phyloP scores from a whole-genome alignment of 306 rosid species.

The Prinsepia uniflora region DNA sequence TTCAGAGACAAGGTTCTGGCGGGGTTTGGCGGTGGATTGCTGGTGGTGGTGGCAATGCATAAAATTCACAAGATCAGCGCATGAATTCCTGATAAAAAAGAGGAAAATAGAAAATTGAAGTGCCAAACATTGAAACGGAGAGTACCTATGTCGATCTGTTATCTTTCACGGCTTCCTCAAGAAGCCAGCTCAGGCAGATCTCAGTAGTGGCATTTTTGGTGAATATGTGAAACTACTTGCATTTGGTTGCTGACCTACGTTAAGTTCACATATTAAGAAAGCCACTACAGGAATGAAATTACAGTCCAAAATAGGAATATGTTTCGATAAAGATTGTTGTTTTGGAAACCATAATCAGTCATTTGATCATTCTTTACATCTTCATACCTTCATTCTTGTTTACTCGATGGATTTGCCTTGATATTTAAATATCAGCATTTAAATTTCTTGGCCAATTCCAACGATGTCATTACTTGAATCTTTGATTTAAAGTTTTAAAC shows the following conservation, averaged over 20 bases:
- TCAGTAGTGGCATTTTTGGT: constrained; percentile 14
- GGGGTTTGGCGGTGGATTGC: constrained; percentile 85
- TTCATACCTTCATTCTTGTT: not conserved
- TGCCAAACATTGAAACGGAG: constrained; percentile 16
- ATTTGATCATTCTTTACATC: not conserved
- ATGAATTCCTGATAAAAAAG: not conserved
- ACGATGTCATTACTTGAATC: too few species aligned
- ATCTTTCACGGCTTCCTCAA: constrained; percentile 13
- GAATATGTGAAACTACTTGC: constrained; percentile 21
- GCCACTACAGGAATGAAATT: not conserved
- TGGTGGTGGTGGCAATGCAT: constrained; percentile 37
- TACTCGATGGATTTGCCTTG: not conserved
- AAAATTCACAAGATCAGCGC: constrained; percentile 6
- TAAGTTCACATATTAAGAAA: not conserved
- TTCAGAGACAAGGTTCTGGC: constrained; percentile 76
- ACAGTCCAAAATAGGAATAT: not conserved
- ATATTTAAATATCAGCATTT: not conserved
- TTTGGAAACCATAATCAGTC: not conserved
- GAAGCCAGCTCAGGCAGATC: constrained; percentile 24
- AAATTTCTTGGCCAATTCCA: not conserved
- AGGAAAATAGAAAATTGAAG: not conserved
- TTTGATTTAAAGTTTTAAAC: too few species aligned
- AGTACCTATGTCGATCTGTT: not conserved
- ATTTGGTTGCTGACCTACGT: not conserved
- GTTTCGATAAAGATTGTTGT: not conserved